Conservation (phyloP, 2,329 filamentous ascomycete genomes). For the Sporothrix luriei region DNA sequence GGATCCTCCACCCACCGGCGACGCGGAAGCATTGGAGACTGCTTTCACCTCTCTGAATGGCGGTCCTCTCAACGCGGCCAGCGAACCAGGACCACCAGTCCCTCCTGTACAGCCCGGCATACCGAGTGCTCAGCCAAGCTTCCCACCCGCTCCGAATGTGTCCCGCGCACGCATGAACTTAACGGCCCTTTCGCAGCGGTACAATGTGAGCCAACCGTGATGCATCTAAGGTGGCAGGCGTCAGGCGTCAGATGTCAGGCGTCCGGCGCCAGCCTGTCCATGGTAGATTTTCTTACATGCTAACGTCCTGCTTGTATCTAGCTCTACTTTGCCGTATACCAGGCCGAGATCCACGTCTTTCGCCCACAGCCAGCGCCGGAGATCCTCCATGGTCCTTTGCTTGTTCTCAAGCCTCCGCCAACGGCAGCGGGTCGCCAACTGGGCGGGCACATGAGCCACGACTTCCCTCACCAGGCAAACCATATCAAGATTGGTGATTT, state of each 20-base stretch:
- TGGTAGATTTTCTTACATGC: neutral
- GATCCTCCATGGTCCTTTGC: conserved; percentile 53
- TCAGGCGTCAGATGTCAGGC: neutral
- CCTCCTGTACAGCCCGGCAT: neutral
- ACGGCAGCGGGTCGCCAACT: conserved; percentile 47
- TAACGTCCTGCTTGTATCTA: conserved; percentile 37
- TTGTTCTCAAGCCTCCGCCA: conserved; percentile 52
- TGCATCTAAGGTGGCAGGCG: neutral
- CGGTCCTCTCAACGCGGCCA: neutral
- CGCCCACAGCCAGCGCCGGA: conserved; percentile 53
- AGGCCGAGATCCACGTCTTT: conserved; percentile 60
- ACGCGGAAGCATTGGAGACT: conserved; percentile 2
- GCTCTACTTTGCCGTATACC: conserved; percentile 65
- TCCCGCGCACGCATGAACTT: conserved; percentile 54
- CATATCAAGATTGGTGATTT: conserved; percentile 69
- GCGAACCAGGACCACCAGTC: neutral
- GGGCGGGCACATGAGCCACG: conserved; percentile 56
- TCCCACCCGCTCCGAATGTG: conserved; percentile 39
- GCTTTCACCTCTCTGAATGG: conserved; percentile 1
- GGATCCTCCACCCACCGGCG: neutral
- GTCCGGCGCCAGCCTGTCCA: neutral
- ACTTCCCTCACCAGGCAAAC: conserved; percentile 65
- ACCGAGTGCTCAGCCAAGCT: neutral
- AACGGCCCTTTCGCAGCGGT: conserved; percentile 59
- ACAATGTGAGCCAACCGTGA: conserved; percentile 51